Conservation (phyloP, 306 rosid species). For the Dryas alaskensis region DNA sequence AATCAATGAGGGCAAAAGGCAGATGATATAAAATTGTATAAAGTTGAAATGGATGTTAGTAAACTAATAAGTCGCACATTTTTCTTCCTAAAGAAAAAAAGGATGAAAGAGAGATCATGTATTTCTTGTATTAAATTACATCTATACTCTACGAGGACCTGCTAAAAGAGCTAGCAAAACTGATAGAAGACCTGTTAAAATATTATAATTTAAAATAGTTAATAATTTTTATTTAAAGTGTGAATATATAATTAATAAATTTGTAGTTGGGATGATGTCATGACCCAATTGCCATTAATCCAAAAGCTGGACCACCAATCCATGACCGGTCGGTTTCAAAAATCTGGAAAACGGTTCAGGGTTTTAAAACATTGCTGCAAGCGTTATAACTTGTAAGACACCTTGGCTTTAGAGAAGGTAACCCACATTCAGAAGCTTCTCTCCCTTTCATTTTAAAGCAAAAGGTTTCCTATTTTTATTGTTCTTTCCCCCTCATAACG, state of each 20-base stretch:
- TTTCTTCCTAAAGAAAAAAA: conserved; percentile 1
- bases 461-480: conserved; percentile 4
- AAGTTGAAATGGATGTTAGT: conserved; percentile 10
- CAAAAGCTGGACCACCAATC: conserved; percentile 18
- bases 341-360: background rate
- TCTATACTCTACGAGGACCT: background rate
- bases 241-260: too few relatives aligned
- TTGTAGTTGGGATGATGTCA: background rate
- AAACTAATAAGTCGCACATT: conserved; percentile 10
- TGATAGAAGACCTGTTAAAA: background rate
- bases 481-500: background rate
- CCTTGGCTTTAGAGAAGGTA: conserved; percentile 8
- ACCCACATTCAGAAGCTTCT: background rate
- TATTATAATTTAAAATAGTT: too few relatives aligned
- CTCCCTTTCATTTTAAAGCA: conserved; percentile 14
- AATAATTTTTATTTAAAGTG: too few relatives aligned
- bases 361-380: too few relatives aligned
- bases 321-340: background rate
- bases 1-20: conserved; percentile 8
- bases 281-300: background rate
- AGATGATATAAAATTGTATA: conserved; percentile 1
- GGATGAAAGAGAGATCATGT: background rate
- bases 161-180: background rate
- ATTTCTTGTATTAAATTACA: background rate
- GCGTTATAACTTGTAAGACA: background rate